Evolutionary conservation across 1,139 yeast genomes (phyloP).

Genomic region (Scheffersomyces illinoinensis): DNA sequence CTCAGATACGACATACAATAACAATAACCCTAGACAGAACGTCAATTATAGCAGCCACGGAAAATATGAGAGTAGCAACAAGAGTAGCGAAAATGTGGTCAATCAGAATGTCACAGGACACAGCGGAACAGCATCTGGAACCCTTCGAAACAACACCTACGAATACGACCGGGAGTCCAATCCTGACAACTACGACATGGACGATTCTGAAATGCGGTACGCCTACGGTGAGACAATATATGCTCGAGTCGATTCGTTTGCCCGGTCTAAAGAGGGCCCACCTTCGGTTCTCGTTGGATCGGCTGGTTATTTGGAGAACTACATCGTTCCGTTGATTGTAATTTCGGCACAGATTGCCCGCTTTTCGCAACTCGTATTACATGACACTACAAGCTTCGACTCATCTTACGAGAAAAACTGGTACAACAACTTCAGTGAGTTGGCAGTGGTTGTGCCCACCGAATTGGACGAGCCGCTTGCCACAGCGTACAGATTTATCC

Average conservation of each 20-base stretch:
- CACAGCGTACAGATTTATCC: constrained; percentile 16
- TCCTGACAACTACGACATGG: neutral
- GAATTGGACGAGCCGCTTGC: constrained; percentile 4
- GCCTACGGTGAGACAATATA: constrained; percentile 1
- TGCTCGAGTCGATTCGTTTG: neutral
- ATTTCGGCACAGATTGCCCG: constrained; percentile 25
- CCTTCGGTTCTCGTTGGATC: constrained; percentile 16
- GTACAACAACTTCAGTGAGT: constrained; percentile 10
- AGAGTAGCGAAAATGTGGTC: neutral
- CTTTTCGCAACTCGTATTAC: constrained; percentile 15
- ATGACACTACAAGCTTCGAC: constrained; percentile 10
- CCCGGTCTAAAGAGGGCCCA: constrained; percentile 1
- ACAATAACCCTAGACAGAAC: neutral
- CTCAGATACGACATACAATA: neutral
- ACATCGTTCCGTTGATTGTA: constrained; percentile 25
- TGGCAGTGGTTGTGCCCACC: constrained; percentile 6
- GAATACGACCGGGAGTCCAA: neutral
- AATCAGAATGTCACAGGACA: neutral
- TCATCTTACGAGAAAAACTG: constrained; percentile 15
- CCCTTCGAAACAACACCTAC: neutral
- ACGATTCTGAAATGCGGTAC: neutral
- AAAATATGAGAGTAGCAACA: neutral
- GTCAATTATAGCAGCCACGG: neutral
- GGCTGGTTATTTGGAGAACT: constrained; percentile 23
- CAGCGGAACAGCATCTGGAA: neutral